These are phyloP conservation scores for Chrysoporthe puriensis DNA, from an alignment of 2,329 filamentous ascomycete species.

Conservation along the genomic window DNA sequence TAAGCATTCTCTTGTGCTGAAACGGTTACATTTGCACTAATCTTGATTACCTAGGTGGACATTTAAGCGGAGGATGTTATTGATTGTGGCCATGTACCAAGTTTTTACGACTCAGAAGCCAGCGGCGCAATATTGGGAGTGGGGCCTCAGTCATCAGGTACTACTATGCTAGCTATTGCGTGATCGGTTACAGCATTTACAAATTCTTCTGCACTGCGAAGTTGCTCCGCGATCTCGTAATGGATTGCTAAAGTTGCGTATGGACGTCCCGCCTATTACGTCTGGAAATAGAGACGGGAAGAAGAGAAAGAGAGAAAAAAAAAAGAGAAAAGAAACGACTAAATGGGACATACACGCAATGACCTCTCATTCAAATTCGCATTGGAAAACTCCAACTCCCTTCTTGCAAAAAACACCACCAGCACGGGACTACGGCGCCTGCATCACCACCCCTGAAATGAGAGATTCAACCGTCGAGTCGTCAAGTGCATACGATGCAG, in stretches of 20 bases:
- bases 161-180: not conserved
- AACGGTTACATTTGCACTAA: no score
- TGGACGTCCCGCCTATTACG: not conserved
- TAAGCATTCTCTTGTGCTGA: no score
- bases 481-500: not conserved
- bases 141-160: not conserved
- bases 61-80: not conserved
- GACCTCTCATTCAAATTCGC: not conserved
- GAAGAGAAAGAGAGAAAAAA: not conserved
- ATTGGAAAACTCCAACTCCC: not conserved
- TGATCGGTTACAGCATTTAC: constrained; percentile 1
- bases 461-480: not conserved
- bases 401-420: not conserved
- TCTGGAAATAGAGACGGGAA: not conserved
- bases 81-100: not conserved
- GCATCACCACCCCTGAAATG: not conserved
- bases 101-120: not conserved
- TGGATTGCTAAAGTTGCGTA: not conserved
- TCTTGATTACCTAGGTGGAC: no score
- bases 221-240: constrained; percentile 1
- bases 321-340: not conserved
- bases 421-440: constrained; percentile 4
- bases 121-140: not conserved
- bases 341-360: not conserved
- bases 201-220: not conserved